Evolutionary conservation across 202 grass and related monocot genomes (phyloP), one percentile per base, ranked within the genome.

Genomic region (Musa balbisiana): DNA sequence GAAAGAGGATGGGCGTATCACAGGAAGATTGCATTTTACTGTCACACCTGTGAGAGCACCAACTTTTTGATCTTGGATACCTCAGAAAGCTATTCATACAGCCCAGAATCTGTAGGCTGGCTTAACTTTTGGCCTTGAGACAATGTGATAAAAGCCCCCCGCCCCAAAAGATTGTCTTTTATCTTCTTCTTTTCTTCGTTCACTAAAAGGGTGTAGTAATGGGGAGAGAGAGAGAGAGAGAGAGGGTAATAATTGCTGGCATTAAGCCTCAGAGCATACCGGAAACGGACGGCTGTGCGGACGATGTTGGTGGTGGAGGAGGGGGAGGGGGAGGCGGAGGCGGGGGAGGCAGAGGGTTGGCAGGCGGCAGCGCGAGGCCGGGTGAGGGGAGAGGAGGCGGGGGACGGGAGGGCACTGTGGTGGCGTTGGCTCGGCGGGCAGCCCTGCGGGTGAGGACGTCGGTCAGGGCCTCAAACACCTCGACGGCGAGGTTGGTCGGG

Each of bases 371-470:
- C 55, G 33, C 56, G 2, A 55, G 55, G 3, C 56, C 55, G 56
- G 43, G 9, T 9, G 78, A 55, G 59, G 73, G 58, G 33, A 81
- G 74, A 22, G 43, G 59, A 62, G 59, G 59, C 17, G 74, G 59
- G 2, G 29, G 74, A 24, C 11, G 59, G 59, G 59, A 50, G 59
- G 74, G 25, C 11, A 10, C 64, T 53, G 87, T 72, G 62, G 80
- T 53, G 52, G 79, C 71, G 52, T 89, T 87, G 5, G 85, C 87
- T 0, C 95, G 89, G 0, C 89, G 83, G 0, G 85, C 87, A 1
- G 87, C 91, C 19, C 95, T 89, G 71, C 91, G 91, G 10, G 83
- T 80, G 58, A 99, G 87, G 49, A 99, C 91, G 78, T 99, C 87
- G 70, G 85, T 85, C 21, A 99, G 84, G 51, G 91, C 87, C 66